phyloP scores from a whole-genome alignment of 2,329 filamentous ascomycete species.

The Exophiala calicioides region DNA sequence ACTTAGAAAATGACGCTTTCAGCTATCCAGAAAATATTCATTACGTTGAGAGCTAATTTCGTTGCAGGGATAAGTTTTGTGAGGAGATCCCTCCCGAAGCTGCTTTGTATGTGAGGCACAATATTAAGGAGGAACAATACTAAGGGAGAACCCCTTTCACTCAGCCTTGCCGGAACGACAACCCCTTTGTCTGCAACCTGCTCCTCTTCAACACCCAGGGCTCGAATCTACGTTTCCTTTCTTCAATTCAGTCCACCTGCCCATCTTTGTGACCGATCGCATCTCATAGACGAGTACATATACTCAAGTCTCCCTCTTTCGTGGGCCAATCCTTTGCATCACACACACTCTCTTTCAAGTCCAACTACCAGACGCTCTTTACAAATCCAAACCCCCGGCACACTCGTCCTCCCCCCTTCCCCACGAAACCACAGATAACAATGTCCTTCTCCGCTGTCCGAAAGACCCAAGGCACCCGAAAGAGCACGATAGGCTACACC shows the following conservation, averaged over 20 bases:
- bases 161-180: conserved; percentile 15
- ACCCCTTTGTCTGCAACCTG: conserved; percentile 4
- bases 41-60: not conserved
- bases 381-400: not conserved
- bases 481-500: conserved; percentile 4
- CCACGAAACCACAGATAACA: conserved; percentile 1
- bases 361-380: conserved; percentile 15
- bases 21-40: not conserved
- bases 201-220: not conserved
- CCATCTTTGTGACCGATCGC: too few relatives aligned
- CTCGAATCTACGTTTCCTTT: too few relatives aligned
- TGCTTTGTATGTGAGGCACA: conserved; percentile 23
- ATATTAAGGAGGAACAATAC: conserved; percentile 30
- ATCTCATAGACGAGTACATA: not conserved
- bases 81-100: not conserved
- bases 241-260: not conserved
- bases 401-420: not conserved
- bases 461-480: conserved; percentile 4
- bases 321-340: not conserved
- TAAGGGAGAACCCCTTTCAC: conserved; percentile 20
- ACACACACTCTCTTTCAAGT: conserved; percentile 6
- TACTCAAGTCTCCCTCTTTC: not conserved
- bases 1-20: too few relatives aligned
- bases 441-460: not conserved
- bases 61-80: too few relatives aligned